Evolutionary conservation across 495 filamentous ascomycete species (phyloP), one percentile per base, ranked within the genome.

Genomic region (Friedmanniomyces simplex): DNA sequence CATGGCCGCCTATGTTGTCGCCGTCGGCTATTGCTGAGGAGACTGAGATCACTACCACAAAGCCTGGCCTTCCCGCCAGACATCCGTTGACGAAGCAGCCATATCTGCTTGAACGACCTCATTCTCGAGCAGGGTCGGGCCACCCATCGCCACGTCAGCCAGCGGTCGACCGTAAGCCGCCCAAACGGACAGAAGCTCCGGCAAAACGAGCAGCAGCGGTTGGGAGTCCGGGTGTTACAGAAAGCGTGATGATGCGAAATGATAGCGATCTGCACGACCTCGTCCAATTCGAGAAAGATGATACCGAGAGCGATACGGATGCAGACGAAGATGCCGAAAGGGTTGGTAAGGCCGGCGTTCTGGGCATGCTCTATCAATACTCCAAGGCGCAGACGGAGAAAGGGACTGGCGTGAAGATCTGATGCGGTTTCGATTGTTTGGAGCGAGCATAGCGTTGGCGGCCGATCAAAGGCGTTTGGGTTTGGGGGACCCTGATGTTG

Each of bases 281-380:
- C 34, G 34, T 28, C 13, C 32, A 14, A 1, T 12, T 18, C 7
- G 57, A 37, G 2, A 43, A 28, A 22, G 61, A 60, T n/a, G 11
- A 3, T 12, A 32, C 41, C 2, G 61, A 63, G 16, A 63, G 57
- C 10, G 75, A 75, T 1, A 72, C 73, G 14, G 79, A 69, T 34
- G 67, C 74, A 5, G 76, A 79, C 16, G 76, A 71, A 11, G 63
- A 61, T 18, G 67, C 42, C 4, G 62, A 62, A 1, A 55, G 55
- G n/a, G 66, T 57, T n/a, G 64, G 55, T 11, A 75, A 76, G 6
- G 77, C 79, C 1, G 87, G 86, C 22, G 93, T 98, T 12, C 74
- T 98, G 55, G 86, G 87, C 1, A 72, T 97, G 70, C 79, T 98
- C 46, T 88, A 91, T 66, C 87, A 97, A 67, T 95, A 95, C 68